phyloP scores from a whole-genome alignment of 2,329 filamentous ascomycete species.

The Ophiocordyceps camponoti-leonardi region DNA sequence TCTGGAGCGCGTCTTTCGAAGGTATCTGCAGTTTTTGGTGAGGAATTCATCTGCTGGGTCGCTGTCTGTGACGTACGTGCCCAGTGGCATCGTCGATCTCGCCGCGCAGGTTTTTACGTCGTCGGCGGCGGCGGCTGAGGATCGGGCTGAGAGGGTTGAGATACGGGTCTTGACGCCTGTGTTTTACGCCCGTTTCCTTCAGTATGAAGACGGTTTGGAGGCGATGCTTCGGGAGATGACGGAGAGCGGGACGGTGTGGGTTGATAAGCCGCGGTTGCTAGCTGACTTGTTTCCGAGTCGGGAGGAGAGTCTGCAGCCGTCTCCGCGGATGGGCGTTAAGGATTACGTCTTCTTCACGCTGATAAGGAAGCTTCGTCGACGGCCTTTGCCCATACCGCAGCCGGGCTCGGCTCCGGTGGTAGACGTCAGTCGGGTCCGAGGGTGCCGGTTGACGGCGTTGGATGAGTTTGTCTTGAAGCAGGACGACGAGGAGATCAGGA shows the following conservation, averaged over 20 bases:
- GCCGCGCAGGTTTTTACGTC: slow-evolving; percentile 21
- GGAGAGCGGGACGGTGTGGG: slow-evolving; percentile 39
- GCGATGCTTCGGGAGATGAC: slow-evolving; percentile 42
- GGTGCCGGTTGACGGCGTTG: too few relatives aligned
- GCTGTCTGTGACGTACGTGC: slow-evolving; percentile 34
- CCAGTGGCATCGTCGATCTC: slow-evolving; percentile 26
- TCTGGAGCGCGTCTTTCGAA: slow-evolving; percentile 28
- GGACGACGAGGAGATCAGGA: too few relatives aligned
- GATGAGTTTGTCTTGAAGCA: too few relatives aligned
- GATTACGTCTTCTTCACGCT: too few relatives aligned
- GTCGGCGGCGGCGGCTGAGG: slow-evolving; percentile 6
- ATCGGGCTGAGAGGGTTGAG: slow-evolving; percentile 22
- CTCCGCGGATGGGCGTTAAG: too few relatives aligned
- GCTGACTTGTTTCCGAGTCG: too few relatives aligned
- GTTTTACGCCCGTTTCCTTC: slow-evolving; percentile 50
- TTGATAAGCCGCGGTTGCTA: slow-evolving; percentile 26
- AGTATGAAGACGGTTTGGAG: slow-evolving; percentile 44
- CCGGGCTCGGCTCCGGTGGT: too few relatives aligned
- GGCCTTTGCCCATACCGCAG: too few relatives aligned
- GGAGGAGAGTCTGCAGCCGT: too few relatives aligned
- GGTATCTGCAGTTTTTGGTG: slow-evolving; percentile 32
- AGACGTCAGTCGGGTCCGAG: too few relatives aligned
- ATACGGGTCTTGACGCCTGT: slow-evolving; percentile 43
- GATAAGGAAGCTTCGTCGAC: too few relatives aligned
- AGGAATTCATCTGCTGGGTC: slow-evolving; percentile 20